Evolutionary conservation across 2,329 filamentous ascomycete genomes (phyloP), one percentile per base, ranked within the genome.

Genomic region (Hypocreales sp.): DNA sequence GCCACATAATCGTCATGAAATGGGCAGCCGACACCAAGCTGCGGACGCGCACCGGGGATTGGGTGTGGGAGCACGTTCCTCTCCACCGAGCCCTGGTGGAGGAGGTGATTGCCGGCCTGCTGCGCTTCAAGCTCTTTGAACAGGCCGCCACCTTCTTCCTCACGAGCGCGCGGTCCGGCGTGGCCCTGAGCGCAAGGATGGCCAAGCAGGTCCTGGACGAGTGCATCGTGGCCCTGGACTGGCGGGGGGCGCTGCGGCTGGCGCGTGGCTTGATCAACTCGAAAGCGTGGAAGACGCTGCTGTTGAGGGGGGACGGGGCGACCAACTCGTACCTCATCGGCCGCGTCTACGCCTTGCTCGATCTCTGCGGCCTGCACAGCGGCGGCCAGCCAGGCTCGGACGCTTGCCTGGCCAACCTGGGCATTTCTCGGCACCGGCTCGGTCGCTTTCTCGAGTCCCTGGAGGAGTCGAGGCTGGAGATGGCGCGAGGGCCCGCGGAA

Each of bases 31-130:
- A 41, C 20, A 35, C 36, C 26, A 37, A 28, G 32, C 39, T 37
- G 13, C 35, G 44, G 17, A 33, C 41, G 20, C 37, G 29, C 31
- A 38, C 32, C 17, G 51, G 50, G 5, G 42, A 51, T 4, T 56
- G 46, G 32, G 46, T 57, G 11, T 53, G 56, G 30, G 44, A 61
- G 37, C 54, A 58, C 24, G 48, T 51, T 3, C 42, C 40, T 4
- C 38, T 66, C 11, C 47, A 48, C 20, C 45, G 44, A 7, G 35
- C 44, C 3, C 37, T 67, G 5, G 48, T 61, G 8, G 55, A 67
- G 33, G 47, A 54, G 26, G 47, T 68, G 4, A 47, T 72, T 15
- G 40, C 49, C 21, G 60, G 62, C 2, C 50, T 71, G 27, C 41
- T 72, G 8, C 51, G 58, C 21, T 61, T 67, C 22, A 53, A 49